These are phyloP conservation scores for Ampelomyces quisqualis DNA, from an alignment of 2,329 filamentous ascomycete genomes.

Conservation along the genomic window DNA sequence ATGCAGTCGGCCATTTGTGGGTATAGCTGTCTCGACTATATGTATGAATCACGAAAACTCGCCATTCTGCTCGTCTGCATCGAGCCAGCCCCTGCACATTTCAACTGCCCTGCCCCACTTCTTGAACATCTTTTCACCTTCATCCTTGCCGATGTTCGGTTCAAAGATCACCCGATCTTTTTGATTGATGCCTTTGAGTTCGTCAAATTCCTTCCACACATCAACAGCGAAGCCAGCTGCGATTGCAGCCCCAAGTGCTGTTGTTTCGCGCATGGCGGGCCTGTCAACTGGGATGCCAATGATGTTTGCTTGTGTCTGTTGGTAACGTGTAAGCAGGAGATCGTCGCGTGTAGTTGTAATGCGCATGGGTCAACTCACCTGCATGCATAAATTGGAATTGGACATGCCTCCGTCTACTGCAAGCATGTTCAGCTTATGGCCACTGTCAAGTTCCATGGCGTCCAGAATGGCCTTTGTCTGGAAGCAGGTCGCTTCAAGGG, in stretches of 20 bases:
- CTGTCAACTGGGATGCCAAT: conserved; percentile 81
- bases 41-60: conserved; percentile 30
- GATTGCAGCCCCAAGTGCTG: conserved; percentile 82
- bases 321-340: conserved; percentile 18
- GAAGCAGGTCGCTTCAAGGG: conserved; percentile 87
- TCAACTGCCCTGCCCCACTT: conserved; percentile 76
- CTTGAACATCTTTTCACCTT: conserved; percentile 64
- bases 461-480: conserved; percentile 90
- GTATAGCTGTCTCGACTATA: conserved; percentile 28
- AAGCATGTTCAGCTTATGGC: conserved; percentile 70
- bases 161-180: conserved; percentile 69
- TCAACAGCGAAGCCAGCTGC: conserved; percentile 82
- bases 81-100: conserved; percentile 74
- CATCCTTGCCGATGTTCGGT: conserved; percentile 61
- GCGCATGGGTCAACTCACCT: conserved; percentile 42
- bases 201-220: conserved; percentile 74
- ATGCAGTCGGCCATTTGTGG: conserved; percentile 23
- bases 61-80: conserved; percentile 44
- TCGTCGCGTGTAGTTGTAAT: too few relatives aligned
- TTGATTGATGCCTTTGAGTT: conserved; percentile 72
- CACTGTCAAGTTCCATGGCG: conserved; percentile 85
- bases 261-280: conserved; percentile 87
- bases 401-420: conserved; percentile 89
- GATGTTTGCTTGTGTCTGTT: conserved; percentile 75
- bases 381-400: conserved; percentile 87